A percentile compares a stretch with the other conserved stretches of the same genome.
These are phyloP conservation scores for Entonaema liquescens DNA, from an alignment of 495 filamentous ascomycete species.

Conservation along the genomic window DNA sequence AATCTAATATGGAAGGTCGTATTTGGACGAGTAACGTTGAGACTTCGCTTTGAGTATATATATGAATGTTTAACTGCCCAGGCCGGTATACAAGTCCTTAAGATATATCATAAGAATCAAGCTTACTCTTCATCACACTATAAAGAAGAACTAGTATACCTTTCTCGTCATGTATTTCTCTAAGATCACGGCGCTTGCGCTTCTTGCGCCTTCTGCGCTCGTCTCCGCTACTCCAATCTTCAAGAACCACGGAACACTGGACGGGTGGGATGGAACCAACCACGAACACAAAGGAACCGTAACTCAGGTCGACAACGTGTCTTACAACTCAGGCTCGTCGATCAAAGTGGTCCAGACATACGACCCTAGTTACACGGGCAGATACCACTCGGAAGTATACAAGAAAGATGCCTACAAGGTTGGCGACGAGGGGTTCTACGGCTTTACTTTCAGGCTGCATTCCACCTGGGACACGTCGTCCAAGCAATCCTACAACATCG, in stretches of 20 bases:
- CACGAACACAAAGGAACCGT: slow-evolving; percentile 55
- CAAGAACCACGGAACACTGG: slow-evolving; percentile 56
- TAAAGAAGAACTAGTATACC: not conserved
- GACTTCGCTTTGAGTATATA: slow-evolving; percentile 7
- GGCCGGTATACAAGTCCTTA: not conserved
- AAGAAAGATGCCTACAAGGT: slow-evolving; percentile 55
- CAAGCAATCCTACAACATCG: slow-evolving; percentile 59
- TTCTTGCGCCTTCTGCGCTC: slow-evolving; percentile 24
- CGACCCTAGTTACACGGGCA: slow-evolving; percentile 54
- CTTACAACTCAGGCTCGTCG: slow-evolving; percentile 52
- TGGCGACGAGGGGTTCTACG: slow-evolving; percentile 61
- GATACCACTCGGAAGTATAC: slow-evolving; percentile 63
- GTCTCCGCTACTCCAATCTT: slow-evolving; percentile 50
- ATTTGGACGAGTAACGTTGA: not conserved
- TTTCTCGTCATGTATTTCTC: slow-evolving; percentile 10
- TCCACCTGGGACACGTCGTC: slow-evolving; percentile 56
- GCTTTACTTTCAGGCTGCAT: slow-evolving; percentile 61
- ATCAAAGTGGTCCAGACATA: slow-evolving; percentile 63
- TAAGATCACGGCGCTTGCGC: slow-evolving; percentile 23
- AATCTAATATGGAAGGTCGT: slow-evolving; percentile 12
- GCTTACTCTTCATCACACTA: not conserved
- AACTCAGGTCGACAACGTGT: slow-evolving; percentile 54
- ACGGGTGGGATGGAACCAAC: slow-evolving; percentile 55
- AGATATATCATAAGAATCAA: not conserved
- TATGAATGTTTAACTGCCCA: slow-evolving; percentile 9